Percentiles rank a stretch among this genome's conserved stretches.
These are phyloP conservation scores for Nitzschia palea DNA, from an alignment of 108 stramenopile genomes.

Conservation along the genomic window DNA sequence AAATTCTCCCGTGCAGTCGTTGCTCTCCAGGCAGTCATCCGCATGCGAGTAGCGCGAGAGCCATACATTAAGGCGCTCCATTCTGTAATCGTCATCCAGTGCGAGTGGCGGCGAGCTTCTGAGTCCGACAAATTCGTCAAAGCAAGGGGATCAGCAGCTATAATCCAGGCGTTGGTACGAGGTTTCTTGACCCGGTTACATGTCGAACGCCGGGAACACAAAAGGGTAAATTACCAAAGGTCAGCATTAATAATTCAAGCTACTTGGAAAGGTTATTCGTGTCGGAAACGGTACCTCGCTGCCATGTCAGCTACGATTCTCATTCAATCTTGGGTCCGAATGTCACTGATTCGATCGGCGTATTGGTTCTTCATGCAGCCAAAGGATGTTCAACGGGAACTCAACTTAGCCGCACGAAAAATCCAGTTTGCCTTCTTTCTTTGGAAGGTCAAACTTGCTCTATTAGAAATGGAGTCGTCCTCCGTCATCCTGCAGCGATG, in stretches of 20 bases:
- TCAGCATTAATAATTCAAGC: background rate
- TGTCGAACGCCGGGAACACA: too few species aligned
- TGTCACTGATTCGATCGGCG: background rate
- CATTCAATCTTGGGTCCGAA: constrained; percentile 20
- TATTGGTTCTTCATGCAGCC: constrained; percentile 10
- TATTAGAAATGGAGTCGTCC: constrained; percentile 24
- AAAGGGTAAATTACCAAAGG: background rate
- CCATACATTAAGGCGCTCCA: background rate
- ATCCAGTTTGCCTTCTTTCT: constrained; percentile 26
- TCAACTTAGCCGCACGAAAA: constrained; percentile 17
- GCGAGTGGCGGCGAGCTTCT: background rate
- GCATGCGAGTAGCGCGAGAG: background rate
- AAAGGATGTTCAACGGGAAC: background rate
- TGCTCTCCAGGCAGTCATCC: background rate
- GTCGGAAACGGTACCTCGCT: background rate
- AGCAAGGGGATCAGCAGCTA: background rate
- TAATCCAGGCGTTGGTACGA: background rate
- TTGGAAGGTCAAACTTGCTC: constrained; percentile 22
- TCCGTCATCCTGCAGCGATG: constrained; percentile 24
- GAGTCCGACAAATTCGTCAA: background rate
- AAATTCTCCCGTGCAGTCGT: background rate
- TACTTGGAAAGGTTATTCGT: background rate
- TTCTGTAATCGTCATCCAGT: constrained; percentile 3
- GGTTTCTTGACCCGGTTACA: background rate
- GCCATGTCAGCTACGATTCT: background rate